Base-by-base conservation (phyloP, 345 rosid genomes). In the Punica granatum region DNA sequence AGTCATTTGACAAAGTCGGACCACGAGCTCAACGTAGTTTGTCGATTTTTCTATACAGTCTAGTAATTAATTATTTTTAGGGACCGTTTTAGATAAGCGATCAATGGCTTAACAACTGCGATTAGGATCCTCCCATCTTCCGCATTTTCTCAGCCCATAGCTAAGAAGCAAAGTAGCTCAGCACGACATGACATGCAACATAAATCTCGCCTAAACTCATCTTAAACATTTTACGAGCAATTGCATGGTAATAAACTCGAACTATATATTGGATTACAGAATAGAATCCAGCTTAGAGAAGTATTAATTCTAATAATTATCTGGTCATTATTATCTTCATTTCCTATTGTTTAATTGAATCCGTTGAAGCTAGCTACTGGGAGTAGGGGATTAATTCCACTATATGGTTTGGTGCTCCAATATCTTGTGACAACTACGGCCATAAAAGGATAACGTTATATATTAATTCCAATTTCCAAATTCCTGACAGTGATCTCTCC, bases 391-490 rank as follows among this genome's bases (percentile, higher is more conserved):
- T 51, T 3, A 5, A 16, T 46, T 46, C 30, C 28, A 51, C 30
- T n/a, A n/a, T 51, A 13, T 8, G 58, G 28, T 51, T n/a, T n/a
- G 58, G 58, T 51, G 58, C 58, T 51, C 58, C 58, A 51, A 23
- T 19, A 51, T 51, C 58, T 51, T 5, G 30, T 51, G 30, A 51
- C 30, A 51, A n/a, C 58, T 18, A 51, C 58, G 23, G 28, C 58
- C 58, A 51, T 51, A 8, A n/a, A 51, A 51, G 30, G 58, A 51
- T 51, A 51, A n/a, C 58, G 58, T 51, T 51, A n/a, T 51, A 51
- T 51, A n/a, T n/a, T n/a, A n/a, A n/a, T n/a, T n/a, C n/a, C n/a
- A n/a, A 51, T n/a, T 51, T 51, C 58, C 58, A 51, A 51, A 23
- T 51, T 51, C 28, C 58, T 51, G 58, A 51, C 28, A 51, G 30